Percentiles rank a stretch among this genome's conserved stretches.
Conservation (phyloP, 441 rosid species). For the Raphanus hybrid region DNA sequence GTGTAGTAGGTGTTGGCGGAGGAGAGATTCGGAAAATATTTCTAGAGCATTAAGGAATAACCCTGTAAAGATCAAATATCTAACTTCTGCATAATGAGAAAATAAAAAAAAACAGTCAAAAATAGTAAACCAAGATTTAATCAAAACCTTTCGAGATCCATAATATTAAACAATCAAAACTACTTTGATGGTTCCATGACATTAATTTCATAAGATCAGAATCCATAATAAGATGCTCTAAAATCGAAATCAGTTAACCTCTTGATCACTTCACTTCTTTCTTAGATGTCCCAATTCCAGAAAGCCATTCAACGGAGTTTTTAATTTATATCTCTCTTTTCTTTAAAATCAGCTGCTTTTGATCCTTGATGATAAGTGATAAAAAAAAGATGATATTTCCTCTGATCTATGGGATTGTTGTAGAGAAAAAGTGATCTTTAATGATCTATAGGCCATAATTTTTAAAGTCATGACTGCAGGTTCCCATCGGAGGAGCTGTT, state of each 20-base stretch:
- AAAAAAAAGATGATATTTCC: too few species aligned
- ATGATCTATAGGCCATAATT: too few species aligned
- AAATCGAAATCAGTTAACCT: background rate
- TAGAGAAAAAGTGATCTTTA: too few species aligned
- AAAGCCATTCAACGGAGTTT: background rate
- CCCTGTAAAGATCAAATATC: background rate
- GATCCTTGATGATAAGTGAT: background rate
- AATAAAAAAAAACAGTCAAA: background rate
- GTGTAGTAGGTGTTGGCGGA: slow-evolving; percentile 50
- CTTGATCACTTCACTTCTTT: background rate
- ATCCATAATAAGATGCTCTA: background rate
- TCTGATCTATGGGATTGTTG: background rate
- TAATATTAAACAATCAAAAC: too few species aligned
- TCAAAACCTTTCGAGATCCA: background rate
- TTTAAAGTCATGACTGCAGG: too few species aligned
- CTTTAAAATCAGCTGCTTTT: background rate
- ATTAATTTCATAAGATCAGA: too few species aligned
- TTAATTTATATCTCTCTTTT: background rate
- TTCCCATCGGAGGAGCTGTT: too few species aligned
- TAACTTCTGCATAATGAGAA: background rate
- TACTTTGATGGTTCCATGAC: background rate
- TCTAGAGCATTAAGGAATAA: slow-evolving; percentile 31
- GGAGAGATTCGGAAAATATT: slow-evolving; percentile 26
- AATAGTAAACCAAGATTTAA: background rate
- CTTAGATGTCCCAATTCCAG: background rate